Evolutionary conservation across 345 rosid species (phyloP).

Genomic region (Firmiana major): DNA sequence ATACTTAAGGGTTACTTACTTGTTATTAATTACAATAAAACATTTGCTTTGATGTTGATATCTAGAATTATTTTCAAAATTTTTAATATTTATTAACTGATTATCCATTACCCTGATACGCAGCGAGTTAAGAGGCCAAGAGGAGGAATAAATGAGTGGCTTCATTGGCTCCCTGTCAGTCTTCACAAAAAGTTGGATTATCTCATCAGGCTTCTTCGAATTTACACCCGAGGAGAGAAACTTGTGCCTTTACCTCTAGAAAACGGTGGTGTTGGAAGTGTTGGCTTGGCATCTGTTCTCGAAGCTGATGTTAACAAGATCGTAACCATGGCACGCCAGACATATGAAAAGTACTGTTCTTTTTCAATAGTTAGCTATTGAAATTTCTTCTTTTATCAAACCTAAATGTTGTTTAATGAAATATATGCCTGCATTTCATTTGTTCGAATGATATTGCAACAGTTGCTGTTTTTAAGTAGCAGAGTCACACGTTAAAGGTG

Average conservation of each 20-base stretch:
- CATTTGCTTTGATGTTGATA: background rate
- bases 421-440: background rate
- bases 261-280: slow-evolving; percentile 61
- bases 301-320: slow-evolving; percentile 83
- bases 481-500: background rate
- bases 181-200: slow-evolving; percentile 67
- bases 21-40: background rate
- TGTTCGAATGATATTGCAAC: too few relatives aligned
- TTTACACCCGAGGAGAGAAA: slow-evolving; percentile 47
- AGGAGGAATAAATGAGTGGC: slow-evolving; percentile 90
- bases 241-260: slow-evolving; percentile 30
- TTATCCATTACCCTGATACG: background rate
- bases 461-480: background rate
- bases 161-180: slow-evolving; percentile 82
- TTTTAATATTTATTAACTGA: background rate
- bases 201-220: slow-evolving; percentile 46
- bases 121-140: slow-evolving; percentile 95
- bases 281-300: slow-evolving; percentile 64
- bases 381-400: background rate
- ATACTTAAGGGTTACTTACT: background rate
- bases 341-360: slow-evolving; percentile 71
- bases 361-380: slow-evolving; percentile 6
- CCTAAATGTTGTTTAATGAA: background rate
- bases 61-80: background rate
- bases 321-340: slow-evolving; percentile 67